Evolutionary conservation across 208 protist genomes (phyloP).

Genomic region (Borovskyia barvae): DNA sequence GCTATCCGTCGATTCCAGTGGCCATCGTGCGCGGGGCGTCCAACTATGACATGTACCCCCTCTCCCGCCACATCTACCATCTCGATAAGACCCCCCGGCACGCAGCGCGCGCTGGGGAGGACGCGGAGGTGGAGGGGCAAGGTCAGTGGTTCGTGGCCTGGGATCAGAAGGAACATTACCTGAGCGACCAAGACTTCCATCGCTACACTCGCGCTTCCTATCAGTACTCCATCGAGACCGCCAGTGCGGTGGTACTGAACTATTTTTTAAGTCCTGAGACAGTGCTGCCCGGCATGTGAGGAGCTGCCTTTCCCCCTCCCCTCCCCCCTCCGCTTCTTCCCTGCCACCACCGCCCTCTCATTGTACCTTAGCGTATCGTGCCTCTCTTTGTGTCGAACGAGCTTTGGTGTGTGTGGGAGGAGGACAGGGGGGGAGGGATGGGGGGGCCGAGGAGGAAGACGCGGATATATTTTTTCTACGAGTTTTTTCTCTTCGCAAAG

Average conservation of each 20-base stretch:
- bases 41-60: slow-evolving; percentile 59
- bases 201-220: slow-evolving; percentile 32
- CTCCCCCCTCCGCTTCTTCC: too few relatives aligned
- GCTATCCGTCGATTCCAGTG: slow-evolving; percentile 44
- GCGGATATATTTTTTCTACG: background rate
- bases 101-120: too few relatives aligned
- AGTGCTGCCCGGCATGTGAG: slow-evolving; percentile 19
- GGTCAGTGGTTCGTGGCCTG: slow-evolving; percentile 33
- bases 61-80: slow-evolving; percentile 25
- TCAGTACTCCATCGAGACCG: slow-evolving; percentile 57
- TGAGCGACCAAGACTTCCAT: slow-evolving; percentile 36
- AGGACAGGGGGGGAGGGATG: too few relatives aligned
- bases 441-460: too few relatives aligned
- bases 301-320: too few relatives aligned
- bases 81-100: slow-evolving; percentile 2
- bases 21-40: slow-evolving; percentile 49
- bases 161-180: slow-evolving; percentile 48
- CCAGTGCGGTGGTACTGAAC: slow-evolving; percentile 55
- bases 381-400: too few relatives aligned
- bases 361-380: too few relatives aligned
- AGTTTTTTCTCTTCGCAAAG: background rate
- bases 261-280: slow-evolving; percentile 41
- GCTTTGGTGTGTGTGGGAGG: too few relatives aligned
- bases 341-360: too few relatives aligned
- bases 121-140: background rate